Evolutionary conservation across 2,329 filamentous ascomycete genomes (phyloP).

Genomic region (Fusarium torulosum): DNA sequence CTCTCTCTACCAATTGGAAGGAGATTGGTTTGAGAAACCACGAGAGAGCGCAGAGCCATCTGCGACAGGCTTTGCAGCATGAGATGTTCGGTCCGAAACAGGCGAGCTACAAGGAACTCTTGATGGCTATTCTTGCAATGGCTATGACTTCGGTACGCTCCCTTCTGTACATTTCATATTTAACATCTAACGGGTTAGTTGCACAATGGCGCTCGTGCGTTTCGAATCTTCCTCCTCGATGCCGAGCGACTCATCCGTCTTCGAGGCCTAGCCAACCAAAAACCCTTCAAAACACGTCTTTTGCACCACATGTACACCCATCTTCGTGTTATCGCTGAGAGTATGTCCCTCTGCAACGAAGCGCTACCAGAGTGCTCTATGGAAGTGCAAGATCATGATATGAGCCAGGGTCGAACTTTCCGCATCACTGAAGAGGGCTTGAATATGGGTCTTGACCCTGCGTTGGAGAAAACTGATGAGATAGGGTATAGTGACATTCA

Average conservation of each 20-base stretch:
- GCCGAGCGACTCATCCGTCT: slow-evolving; percentile 58
- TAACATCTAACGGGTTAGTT: slow-evolving; percentile 16
- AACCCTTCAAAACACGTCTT: slow-evolving; percentile 57
- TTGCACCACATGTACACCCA: slow-evolving; percentile 63
- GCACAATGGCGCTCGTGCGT: slow-evolving; percentile 33
- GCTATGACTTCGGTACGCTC: slow-evolving; percentile 42
- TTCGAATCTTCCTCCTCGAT: slow-evolving; percentile 53
- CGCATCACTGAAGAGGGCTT: slow-evolving; percentile 47
- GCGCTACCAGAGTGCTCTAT: background rate
- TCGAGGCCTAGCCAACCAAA: slow-evolving; percentile 53
- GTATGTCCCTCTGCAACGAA: slow-evolving; percentile 45
- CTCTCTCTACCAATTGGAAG: slow-evolving; percentile 44
- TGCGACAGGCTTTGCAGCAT: slow-evolving; percentile 52
- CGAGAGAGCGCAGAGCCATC: slow-evolving; percentile 49
- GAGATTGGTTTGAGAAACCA: slow-evolving; percentile 50
- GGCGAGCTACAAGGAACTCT: slow-evolving; percentile 58
- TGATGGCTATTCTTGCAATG: slow-evolving; percentile 57
- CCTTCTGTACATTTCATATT: accelerated
- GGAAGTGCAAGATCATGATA: background rate
- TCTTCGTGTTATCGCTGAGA: slow-evolving; percentile 60
- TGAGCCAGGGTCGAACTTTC: slow-evolving; percentile 44
- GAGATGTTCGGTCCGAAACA: slow-evolving; percentile 51
- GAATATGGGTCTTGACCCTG: slow-evolving; percentile 47
- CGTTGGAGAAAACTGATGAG: slow-evolving; percentile 51
- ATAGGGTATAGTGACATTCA: slow-evolving; percentile 60